Conservation (phyloP, 164 flowering plant genomes). For the Liquidambar formosana region DNA sequence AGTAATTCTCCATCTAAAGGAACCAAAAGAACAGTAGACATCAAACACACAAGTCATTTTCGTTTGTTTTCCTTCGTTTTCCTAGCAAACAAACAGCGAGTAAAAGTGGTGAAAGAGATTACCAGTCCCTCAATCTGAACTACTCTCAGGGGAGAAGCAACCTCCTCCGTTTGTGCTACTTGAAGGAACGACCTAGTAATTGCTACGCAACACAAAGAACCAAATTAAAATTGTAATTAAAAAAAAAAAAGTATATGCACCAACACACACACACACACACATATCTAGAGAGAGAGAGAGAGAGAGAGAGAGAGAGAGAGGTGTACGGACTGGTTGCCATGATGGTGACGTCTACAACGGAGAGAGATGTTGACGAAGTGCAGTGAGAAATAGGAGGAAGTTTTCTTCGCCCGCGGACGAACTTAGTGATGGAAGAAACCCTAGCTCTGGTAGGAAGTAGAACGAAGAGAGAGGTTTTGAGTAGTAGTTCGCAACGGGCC, state of each 20-base stretch:
- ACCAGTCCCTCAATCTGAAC: conserved; percentile 85
- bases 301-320: background rate
- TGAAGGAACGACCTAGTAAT: conserved; percentile 66
- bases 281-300: background rate
- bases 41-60: background rate
- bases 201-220: conserved; percentile 20
- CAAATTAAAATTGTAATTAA: background rate
- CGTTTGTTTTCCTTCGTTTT: background rate
- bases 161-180: conserved; percentile 68
- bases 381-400: background rate
- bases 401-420: background rate
- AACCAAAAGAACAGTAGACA: background rate
- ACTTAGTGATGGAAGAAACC: background rate
- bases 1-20: too few species aligned
- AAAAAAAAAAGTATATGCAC: too few species aligned
- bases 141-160: conserved; percentile 65
- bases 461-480: too few species aligned
- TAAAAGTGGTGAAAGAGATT: conserved; percentile 5
- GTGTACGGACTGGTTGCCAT: background rate
- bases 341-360: background rate
- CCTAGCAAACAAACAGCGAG: background rate
- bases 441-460: too few species aligned
- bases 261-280: background rate
- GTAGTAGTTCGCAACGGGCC: too few species aligned
- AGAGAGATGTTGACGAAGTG: background rate